phyloP scores from a whole-genome alignment of 441 rosid genomes.

The California macrophylla region DNA sequence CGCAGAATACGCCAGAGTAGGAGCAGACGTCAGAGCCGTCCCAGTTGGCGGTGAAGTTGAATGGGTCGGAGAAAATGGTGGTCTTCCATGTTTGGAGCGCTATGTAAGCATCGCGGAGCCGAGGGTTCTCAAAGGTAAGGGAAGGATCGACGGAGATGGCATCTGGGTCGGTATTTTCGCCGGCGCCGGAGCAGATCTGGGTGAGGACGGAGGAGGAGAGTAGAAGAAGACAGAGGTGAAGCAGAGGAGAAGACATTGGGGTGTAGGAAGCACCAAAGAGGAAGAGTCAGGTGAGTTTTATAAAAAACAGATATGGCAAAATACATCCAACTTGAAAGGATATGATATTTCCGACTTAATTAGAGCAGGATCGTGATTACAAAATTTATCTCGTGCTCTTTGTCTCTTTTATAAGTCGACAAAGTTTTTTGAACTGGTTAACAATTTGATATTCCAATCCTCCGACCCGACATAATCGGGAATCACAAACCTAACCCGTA shows the following conservation, averaged over 20 bases:
- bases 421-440: too few relatives aligned
- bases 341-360: too few relatives aligned
- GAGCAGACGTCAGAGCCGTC: constrained; percentile 51
- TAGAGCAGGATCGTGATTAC: too few relatives aligned
- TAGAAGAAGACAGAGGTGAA: neutral
- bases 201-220: neutral
- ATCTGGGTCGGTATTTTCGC: neutral
- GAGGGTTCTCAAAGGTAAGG: constrained; percentile 35
- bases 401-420: too few relatives aligned
- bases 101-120: constrained; percentile 55
- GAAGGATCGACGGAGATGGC: neutral
- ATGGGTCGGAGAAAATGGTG: constrained; percentile 64
- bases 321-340: too few relatives aligned
- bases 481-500: too few relatives aligned
- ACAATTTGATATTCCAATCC: too few relatives aligned
- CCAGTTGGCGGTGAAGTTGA: constrained; percentile 59
- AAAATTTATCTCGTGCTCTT: too few relatives aligned
- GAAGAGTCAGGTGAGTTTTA: too few relatives aligned
- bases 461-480: too few relatives aligned
- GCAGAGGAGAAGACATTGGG: neutral
- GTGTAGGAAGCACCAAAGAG: too few relatives aligned
- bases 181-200: neutral
- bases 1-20: constrained; percentile 66
- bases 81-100: constrained; percentile 73
- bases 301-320: too few relatives aligned